Percentiles rank a stretch among this genome's conserved stretches.
These are phyloP conservation scores for Penicillium sp. DNA, from an alignment of 2,329 filamentous ascomycete species.

Conservation along the genomic window DNA sequence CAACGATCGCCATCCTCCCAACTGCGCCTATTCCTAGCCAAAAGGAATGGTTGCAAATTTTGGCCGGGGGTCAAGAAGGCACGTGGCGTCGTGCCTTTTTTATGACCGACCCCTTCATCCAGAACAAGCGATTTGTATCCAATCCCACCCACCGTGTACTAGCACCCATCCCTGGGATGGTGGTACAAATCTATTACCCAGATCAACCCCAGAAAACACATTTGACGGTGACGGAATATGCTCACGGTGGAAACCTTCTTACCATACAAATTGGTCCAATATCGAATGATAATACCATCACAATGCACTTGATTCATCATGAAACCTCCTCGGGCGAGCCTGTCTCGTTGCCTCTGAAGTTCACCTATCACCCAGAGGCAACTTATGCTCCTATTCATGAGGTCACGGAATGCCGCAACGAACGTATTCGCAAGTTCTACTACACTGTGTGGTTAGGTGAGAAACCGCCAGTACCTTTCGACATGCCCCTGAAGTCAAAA, in stretches of 20 bases:
- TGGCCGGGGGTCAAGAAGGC: conserved; percentile 77
- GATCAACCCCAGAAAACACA: no score
- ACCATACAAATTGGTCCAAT: no score
- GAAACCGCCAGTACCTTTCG: conserved; percentile 50
- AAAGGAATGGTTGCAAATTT: conserved; percentile 59
- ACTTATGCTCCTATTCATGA: conserved; percentile 95
- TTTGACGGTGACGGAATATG: no score
- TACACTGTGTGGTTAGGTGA: conserved; percentile 96
- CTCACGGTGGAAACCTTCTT: no score
- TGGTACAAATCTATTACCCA: no score
- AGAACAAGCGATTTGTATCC: conserved; percentile 36
- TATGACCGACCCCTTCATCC: conserved; percentile 85
- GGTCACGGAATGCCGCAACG: conserved; percentile 92
- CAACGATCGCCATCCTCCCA: no score
- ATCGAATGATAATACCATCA: neutral
- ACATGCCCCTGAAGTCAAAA: neutral
- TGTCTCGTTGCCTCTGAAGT: conserved; percentile 77
- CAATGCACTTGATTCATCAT: conserved; percentile 33
- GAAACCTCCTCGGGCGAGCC: conserved; percentile 62
- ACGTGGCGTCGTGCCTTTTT: conserved; percentile 98
- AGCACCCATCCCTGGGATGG: neutral
- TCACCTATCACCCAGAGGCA: conserved; percentile 89
- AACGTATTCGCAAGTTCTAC: conserved; percentile 99
- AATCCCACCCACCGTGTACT: no score
- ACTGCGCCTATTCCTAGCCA: neutral